phyloP scores from a whole-genome alignment of 2,329 filamentous ascomycete genomes.

The Acephala macrosclerotiorum region DNA sequence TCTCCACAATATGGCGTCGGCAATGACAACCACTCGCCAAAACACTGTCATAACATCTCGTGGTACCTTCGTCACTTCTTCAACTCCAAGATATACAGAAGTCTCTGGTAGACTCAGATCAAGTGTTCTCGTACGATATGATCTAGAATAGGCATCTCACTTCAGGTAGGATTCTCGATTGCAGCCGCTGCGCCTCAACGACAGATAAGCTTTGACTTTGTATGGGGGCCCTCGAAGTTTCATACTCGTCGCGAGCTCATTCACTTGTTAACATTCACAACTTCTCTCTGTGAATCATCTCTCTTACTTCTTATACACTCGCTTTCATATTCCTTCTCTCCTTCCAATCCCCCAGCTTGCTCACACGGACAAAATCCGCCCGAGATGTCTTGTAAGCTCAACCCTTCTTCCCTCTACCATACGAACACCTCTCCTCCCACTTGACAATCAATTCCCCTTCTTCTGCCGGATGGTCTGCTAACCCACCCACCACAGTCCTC shows the following conservation, averaged over 20 bases:
- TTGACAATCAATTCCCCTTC: no score
- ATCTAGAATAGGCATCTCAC: conserved; percentile 3
- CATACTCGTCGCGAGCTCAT: background rate
- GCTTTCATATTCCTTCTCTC: background rate
- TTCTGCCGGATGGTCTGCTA: background rate
- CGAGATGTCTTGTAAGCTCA: conserved; percentile 40
- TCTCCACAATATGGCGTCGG: background rate
- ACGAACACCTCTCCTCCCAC: no score
- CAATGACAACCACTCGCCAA: background rate
- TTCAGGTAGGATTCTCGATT: conserved; percentile 2
- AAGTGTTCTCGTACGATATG: background rate
- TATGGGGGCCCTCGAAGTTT: conserved; percentile 1
- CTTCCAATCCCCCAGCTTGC: background rate
- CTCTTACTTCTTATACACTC: background rate
- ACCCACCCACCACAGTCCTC: conserved; percentile 31
- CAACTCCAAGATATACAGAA: conserved; percentile 1
- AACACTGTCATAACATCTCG: background rate
- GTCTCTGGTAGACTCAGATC: background rate
- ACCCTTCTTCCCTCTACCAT: no score
- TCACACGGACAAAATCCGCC: background rate
- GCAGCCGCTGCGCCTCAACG: conserved; percentile 3
- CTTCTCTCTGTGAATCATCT: background rate
- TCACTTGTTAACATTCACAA: background rate
- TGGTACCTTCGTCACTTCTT: background rate
- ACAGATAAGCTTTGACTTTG: conserved; percentile 9